Conservation (phyloP, 768 basidiomycete genomes). For the Hygrocybe coccinea region DNA sequence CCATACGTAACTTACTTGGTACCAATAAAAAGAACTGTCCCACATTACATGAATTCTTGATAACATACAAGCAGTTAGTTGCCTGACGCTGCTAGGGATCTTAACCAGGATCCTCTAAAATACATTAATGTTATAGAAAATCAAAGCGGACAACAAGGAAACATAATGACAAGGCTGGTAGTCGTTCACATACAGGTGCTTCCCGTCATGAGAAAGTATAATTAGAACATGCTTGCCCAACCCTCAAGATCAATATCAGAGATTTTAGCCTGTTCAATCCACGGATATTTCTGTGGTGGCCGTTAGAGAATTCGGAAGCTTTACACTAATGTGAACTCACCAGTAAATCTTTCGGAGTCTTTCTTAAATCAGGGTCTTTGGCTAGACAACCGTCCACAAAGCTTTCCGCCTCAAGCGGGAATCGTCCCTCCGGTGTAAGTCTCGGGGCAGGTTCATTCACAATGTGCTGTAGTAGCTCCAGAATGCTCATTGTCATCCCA, state of each 20-base stretch:
- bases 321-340: conserved; percentile 39
- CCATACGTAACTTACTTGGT: too few species aligned
- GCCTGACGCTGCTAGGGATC: not conserved
- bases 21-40: too few species aligned
- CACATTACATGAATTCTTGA: too few species aligned
- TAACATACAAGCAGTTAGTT: not conserved
- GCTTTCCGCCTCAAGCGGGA: conserved; percentile 66
- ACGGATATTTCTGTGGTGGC: conserved; percentile 56
- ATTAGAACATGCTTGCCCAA: conserved; percentile 74
- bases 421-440: conserved; percentile 67
- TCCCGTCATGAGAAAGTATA: not conserved
- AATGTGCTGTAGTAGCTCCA: conserved; percentile 95
- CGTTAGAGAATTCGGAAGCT: conserved; percentile 5
- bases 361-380: conserved; percentile 82
- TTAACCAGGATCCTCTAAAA: not conserved
- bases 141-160: not conserved
- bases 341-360: conserved; percentile 83
- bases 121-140: conserved; percentile 4
- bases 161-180: not conserved
- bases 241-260: conserved; percentile 68
- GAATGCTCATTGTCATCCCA: conserved; percentile 96
- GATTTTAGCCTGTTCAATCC: conserved; percentile 62
- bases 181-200: not conserved
- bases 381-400: conserved; percentile 88
- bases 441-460: conserved; percentile 97